A percentile compares a stretch with the other conserved stretches of the same genome.
phyloP scores from a whole-genome alignment of 1,139 yeast genomes.

The Zygoascus hellenicus region DNA sequence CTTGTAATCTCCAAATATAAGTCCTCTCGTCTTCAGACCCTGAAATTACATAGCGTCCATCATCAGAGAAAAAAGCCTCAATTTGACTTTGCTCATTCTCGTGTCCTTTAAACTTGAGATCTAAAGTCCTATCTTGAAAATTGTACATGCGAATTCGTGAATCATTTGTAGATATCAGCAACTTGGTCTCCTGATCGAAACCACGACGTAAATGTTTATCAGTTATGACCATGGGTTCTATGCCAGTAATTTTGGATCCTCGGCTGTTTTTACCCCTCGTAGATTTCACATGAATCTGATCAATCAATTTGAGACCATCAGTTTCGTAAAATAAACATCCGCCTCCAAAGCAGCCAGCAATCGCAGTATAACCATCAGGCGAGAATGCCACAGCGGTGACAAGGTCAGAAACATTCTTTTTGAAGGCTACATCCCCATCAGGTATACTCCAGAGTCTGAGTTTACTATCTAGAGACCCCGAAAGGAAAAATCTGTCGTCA shows the following conservation, averaged over 20 bases:
- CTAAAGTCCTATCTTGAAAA: slow-evolving; percentile 49
- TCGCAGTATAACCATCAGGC: slow-evolving; percentile 59
- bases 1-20: slow-evolving; percentile 52
- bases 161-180: slow-evolving; percentile 61
- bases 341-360: slow-evolving; percentile 83
- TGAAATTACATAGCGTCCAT: slow-evolving; percentile 39
- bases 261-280: slow-evolving; percentile 33
- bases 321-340: slow-evolving; percentile 58
- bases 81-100: slow-evolving; percentile 68
- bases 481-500: slow-evolving; percentile 82
- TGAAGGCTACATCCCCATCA: slow-evolving; percentile 55
- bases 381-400: slow-evolving; percentile 68
- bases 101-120: slow-evolving; percentile 68
- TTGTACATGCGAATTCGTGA: slow-evolving; percentile 67
- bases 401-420: slow-evolving; percentile 40
- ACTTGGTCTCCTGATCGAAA: slow-evolving; percentile 24
- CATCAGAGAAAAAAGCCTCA: slow-evolving; percentile 58
- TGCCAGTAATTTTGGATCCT: slow-evolving; percentile 35
- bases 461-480: slow-evolving; percentile 76
- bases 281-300: slow-evolving; percentile 51
- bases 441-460: slow-evolving; percentile 82
- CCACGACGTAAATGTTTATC: slow-evolving; percentile 10
- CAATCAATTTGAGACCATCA: slow-evolving; percentile 51
- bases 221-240: slow-evolving; percentile 24
- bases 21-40: slow-evolving; percentile 45